These are phyloP conservation scores for Globisporangium alternatum DNA, from an alignment of 352 stramenopile genomes.

Conservation along the genomic window DNA sequence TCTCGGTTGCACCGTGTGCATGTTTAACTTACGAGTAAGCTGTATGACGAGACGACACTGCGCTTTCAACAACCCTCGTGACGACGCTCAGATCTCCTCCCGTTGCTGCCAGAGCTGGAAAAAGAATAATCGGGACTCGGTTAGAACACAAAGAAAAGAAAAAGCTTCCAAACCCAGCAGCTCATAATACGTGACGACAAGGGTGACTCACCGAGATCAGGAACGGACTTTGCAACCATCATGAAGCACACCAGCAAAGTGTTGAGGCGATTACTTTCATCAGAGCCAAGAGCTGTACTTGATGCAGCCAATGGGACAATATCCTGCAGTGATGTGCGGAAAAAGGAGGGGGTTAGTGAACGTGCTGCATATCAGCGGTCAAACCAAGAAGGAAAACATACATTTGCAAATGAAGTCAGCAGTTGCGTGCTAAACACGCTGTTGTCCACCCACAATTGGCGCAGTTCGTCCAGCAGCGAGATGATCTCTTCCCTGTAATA, in stretches of 20 bases:
- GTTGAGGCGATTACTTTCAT: constrained; percentile 32
- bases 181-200: neutral
- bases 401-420: constrained; percentile 54
- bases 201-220: constrained; percentile 36
- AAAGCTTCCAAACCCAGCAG: neutral
- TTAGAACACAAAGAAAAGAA: neutral
- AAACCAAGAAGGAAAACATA: constrained; percentile 17
- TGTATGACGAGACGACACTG: constrained; percentile 25
- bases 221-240: constrained; percentile 49
- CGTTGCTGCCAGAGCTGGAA: constrained; percentile 9
- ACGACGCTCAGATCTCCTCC: constrained; percentile 22
- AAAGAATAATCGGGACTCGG: constrained; percentile 7
- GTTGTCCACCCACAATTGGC: constrained; percentile 59
- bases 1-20: neutral
- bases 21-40: constrained; percentile 41
- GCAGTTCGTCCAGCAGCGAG: constrained; percentile 40
- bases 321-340: constrained; percentile 27
- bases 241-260: constrained; percentile 51
- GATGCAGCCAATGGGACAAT: constrained; percentile 37
- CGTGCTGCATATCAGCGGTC: neutral
- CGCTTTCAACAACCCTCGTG: constrained; percentile 28
- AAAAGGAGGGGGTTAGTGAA: neutral
- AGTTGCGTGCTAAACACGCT: constrained; percentile 71
- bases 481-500: constrained; percentile 45
- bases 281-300: constrained; percentile 21